Base-by-base conservation (phyloP, 129 eudicot genomes). In the Scalesia atractyloides region DNA sequence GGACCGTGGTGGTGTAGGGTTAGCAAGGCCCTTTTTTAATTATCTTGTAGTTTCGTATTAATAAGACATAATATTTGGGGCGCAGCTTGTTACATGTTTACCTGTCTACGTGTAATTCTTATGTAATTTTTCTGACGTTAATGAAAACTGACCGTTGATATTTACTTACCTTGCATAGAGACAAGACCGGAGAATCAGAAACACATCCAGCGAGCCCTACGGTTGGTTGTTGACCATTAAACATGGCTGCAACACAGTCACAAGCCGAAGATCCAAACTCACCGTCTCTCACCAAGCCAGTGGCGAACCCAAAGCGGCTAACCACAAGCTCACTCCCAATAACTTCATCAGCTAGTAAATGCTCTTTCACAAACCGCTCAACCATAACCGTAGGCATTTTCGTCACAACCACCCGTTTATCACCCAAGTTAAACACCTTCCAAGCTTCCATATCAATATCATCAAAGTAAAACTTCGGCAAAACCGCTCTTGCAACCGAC, bases 401-500 rank as follows among this genome's bases (percentile, higher is more conserved):
- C 13, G 93, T 90, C 78, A 94, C 96, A 64, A 94, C 93, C n/a
- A 90, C 85, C 26, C 86, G 79, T 79, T 76, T 86, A 13, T 77
- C 96, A 19, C 74, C 80, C 57, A 79, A 68, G 37, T 89, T 88
- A 62, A 94, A 90, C 48, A 86, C 83, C 64, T 81, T 81, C 97
- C 97, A 94, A 2, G 89, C 93, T 60, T 84, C 91, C 90, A 90
- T 74, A 75, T 94, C 85, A 48, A 88, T 36, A 74, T 94, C 98
- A 76, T 94, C 98, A 22, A 78, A 78, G 36, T 73, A 94, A 74
- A 94, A 94, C 82, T 89, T 94, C 0, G 98, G 97, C 72, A 94
- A 81, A 26, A 94, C 98, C 0, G 98, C 98, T 52, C 98, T 79
- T 2, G 97, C 87, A 47, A 94, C 98, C 0, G 98, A 84, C 57